Evolutionary conservation across 768 basidiomycete species (phyloP), one percentile per base, ranked within the genome.

Genomic region (Phlebiopsis gigantea): DNA sequence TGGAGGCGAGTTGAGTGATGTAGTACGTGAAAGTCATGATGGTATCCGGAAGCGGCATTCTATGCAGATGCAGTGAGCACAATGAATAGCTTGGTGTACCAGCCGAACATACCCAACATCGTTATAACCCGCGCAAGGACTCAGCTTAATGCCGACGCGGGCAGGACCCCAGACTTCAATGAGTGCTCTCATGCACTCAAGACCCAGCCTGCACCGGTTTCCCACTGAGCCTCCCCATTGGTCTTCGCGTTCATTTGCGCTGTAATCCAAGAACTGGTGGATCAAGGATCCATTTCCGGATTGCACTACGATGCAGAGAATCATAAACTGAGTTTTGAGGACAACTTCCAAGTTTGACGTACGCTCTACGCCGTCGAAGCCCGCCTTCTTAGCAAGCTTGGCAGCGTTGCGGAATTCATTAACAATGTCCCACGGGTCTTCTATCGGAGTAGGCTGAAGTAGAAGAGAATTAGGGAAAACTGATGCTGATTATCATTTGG

Each of bases 211-310:
- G 5, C 70, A 61, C 17, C 79, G 71, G 62, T 78, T 77, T 66
- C 78, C 78, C 44, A 79, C 57, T 5, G 70, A 71, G 0, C 80
- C 80, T 5, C 81, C 80, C 65, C 77, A 82, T 55, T 71, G 67
- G 69, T 79, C 78, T 22, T 69, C 74, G 30, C 77, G 73, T 42
- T 70, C 66, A 68, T 79, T 79, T 26, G 67, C 54, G 8, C 57
- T 61, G 42, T 66, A 53, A 56, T 76, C 71, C 19, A 74, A 50
- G 66, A 78, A 78, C 62, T 77, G 75, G 60, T 79, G 72, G 46
- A 66, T 14, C 17, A 72, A 63, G 56, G 66, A 69, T 9, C 71
- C 72, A 51, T 67, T 61, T 25, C 67, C 66, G 46, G 58, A 62
- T 39, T 68, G 68, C 6, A 69, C 44, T 57, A 21, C 34, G 15